Percentiles rank a stretch among this genome's conserved stretches.
These are phyloP conservation scores for Solanum rostratum DNA, from an alignment of 257 asterid species.

Conservation along the genomic window DNA sequence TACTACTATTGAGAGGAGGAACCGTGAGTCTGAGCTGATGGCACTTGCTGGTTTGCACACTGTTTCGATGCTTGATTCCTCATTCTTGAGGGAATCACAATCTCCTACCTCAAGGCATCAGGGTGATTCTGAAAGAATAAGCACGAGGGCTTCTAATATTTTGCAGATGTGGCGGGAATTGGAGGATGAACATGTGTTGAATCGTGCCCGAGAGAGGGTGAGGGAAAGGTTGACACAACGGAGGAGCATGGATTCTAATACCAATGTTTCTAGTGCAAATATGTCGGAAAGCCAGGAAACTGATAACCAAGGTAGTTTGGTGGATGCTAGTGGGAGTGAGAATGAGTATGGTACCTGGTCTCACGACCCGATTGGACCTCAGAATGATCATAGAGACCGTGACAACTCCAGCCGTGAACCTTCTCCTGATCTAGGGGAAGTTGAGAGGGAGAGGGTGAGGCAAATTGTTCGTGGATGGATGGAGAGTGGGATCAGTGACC, in stretches of 20 bases:
- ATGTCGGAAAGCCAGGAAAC: slow-evolving; percentile 43
- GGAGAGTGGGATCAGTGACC: slow-evolving; percentile 76
- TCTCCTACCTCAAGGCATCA: slow-evolving; percentile 72
- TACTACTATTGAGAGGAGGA: slow-evolving; percentile 81
- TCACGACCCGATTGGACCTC: slow-evolving; percentile 32
- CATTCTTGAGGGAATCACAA: slow-evolving; percentile 78
- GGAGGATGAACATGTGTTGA: slow-evolving; percentile 70
- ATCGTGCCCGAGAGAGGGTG: slow-evolving; percentile 60
- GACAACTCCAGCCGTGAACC: slow-evolving; percentile 78
- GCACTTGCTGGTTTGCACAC: slow-evolving; percentile 85
- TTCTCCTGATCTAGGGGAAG: slow-evolving; percentile 83
- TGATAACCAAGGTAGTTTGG: slow-evolving; percentile 48
- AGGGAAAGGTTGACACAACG: slow-evolving; percentile 69
- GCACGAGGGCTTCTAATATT: slow-evolving; percentile 68
- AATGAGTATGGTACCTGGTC: slow-evolving; percentile 53
- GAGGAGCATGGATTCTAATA: slow-evolving; percentile 45
- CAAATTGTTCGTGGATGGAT: slow-evolving; percentile 96
- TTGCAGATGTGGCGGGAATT: slow-evolving; percentile 93
- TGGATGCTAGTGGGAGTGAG: slow-evolving; percentile 57
- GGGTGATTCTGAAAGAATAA: slow-evolving; percentile 70
- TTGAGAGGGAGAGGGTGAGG: slow-evolving; percentile 90
- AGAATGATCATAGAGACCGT: slow-evolving; percentile 32
- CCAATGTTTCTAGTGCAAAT: slow-evolving; percentile 30
- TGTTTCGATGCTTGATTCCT: slow-evolving; percentile 77
- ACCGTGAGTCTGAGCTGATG: slow-evolving; percentile 80